Conservation (phyloP, 2,329 filamentous ascomycete genomes). For the Colletotrichum camelliae region DNA sequence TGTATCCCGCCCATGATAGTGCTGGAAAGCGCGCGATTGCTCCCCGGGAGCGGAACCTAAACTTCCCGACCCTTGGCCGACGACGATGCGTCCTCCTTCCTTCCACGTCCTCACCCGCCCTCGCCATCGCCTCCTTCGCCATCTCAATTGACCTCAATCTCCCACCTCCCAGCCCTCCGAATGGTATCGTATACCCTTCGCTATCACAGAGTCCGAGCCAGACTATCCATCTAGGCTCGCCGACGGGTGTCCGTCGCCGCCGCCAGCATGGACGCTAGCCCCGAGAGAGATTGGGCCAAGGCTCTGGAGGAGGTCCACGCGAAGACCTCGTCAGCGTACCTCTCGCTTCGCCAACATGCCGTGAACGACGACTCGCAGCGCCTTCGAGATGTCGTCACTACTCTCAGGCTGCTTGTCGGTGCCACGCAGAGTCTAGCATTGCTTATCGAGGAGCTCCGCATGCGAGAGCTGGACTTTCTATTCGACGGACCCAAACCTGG, state of each 20-base stretch:
- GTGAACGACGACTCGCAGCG: neutral
- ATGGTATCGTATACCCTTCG: neutral
- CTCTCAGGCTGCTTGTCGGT: neutral
- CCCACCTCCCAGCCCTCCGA: neutral
- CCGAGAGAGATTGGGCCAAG: neutral
- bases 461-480: neutral
- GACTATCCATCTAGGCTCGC: neutral
- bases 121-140: neutral
- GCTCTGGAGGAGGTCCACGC: neutral
- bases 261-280: neutral
- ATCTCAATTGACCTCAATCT: neutral
- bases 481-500: neutral
- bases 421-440: neutral
- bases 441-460: neutral
- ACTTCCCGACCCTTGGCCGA: neutral
- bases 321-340: neutral
- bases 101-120: neutral
- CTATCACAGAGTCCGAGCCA: neutral
- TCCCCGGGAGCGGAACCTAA: neutral
- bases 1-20: neutral
- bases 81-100: neutral
- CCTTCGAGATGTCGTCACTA: neutral
- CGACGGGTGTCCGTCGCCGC: neutral
- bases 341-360: neutral
- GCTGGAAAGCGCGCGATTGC: neutral